Conservation (phyloP, 805 yeast genomes). For the Sugiyamaella americana region DNA sequence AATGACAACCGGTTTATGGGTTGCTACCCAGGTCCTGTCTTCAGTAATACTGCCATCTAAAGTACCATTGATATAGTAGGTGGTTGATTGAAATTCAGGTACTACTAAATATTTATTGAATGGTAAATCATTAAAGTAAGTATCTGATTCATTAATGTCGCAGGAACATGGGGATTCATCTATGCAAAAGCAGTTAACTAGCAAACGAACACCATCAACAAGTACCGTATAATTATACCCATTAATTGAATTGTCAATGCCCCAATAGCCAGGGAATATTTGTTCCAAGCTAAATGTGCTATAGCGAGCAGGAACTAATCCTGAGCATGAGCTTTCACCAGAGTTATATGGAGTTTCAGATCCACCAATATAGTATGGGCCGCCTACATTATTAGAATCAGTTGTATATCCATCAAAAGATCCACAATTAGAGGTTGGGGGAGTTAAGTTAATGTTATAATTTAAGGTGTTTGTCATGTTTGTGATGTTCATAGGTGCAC, state of each 20-base stretch:
- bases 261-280: not conserved
- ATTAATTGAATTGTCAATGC: not conserved
- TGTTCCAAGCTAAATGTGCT: not conserved
- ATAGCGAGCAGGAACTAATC: not conserved
- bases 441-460: no score
- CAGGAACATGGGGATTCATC: not conserved
- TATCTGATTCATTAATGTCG: not conserved
- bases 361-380: not conserved
- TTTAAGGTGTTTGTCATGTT: not conserved
- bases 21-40: not conserved
- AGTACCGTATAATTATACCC: not conserved
- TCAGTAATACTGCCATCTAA: not conserved
- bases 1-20: not conserved
- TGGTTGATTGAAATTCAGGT: not conserved
- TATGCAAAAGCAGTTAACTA: not conserved
- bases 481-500: not conserved
- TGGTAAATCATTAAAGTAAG: not conserved
- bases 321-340: not conserved
- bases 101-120: not conserved
- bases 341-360: not conserved
- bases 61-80: not conserved
- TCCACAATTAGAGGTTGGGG: no score
- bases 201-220: not conserved
- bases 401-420: not conserved
- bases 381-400: not conserved